phyloP scores from a whole-genome alignment of 208 protist genomes.

The Crithidia mellificae region DNA sequence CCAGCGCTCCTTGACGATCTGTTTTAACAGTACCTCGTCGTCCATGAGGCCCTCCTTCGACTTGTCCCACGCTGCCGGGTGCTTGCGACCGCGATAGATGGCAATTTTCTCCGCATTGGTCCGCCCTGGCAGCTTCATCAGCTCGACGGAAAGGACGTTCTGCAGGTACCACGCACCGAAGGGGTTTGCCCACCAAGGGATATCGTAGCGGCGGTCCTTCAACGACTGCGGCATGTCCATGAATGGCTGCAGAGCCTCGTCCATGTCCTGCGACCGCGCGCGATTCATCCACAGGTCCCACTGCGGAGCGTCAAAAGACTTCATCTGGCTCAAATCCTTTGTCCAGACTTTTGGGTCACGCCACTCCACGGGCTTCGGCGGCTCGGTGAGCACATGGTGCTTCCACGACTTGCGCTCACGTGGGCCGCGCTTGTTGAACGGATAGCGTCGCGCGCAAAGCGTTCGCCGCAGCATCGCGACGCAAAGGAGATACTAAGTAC shows the following conservation, averaged over 20 bases:
- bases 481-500: too few relatives aligned
- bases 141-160: slow-evolving; percentile 89
- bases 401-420: slow-evolving; percentile 92
- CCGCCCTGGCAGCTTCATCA: slow-evolving; percentile 85
- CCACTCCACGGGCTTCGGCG: slow-evolving; percentile 87
- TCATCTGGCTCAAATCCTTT: slow-evolving; percentile 86
- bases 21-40: slow-evolving; percentile 83
- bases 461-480: slow-evolving; percentile 65
- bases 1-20: slow-evolving; percentile 90
- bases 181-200: slow-evolving; percentile 94
- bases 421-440: slow-evolving; percentile 87
- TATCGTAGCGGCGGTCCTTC: slow-evolving; percentile 90
- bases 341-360: slow-evolving; percentile 93
- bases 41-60: slow-evolving; percentile 68
- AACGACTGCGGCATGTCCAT: slow-evolving; percentile 94
- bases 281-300: slow-evolving; percentile 92
- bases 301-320: slow-evolving; percentile 91
- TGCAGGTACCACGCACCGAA: slow-evolving; percentile 94
- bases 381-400: slow-evolving; percentile 88
- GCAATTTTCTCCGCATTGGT: slow-evolving; percentile 92
- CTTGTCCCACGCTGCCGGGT: slow-evolving; percentile 48
- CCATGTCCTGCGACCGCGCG: slow-evolving; percentile 86
- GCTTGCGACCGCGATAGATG: slow-evolving; percentile 73
- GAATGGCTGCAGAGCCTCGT: slow-evolving; percentile 92
- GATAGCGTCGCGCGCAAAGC: slow-evolving; percentile 66